Percentiles rank a stretch among this genome's conserved stretches.
Evolutionary conservation across 768 basidiomycete species (phyloP).

Genomic region (Paxillus involutus): DNA sequence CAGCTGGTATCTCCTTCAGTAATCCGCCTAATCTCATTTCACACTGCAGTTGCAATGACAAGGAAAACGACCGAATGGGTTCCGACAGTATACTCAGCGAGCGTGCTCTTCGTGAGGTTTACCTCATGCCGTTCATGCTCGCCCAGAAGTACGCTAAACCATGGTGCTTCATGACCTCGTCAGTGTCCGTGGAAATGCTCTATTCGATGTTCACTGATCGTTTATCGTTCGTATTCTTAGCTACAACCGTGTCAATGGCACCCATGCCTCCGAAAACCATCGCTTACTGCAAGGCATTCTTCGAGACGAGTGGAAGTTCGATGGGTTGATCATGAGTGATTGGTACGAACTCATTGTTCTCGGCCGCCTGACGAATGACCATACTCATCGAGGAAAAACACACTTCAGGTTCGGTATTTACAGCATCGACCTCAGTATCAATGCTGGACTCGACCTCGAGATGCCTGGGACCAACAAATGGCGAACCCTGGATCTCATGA

Average conservation of each 20-base stretch:
- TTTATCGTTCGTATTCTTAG: constrained; percentile 31
- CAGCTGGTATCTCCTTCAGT: background rate
- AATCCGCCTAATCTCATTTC: background rate
- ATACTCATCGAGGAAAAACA: background rate
- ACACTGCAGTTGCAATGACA: constrained; percentile 64
- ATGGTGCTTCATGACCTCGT: constrained; percentile 64
- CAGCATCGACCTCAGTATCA: constrained; percentile 59
- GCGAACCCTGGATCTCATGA: constrained; percentile 68
- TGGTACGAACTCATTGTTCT: constrained; percentile 46
- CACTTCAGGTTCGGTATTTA: constrained; percentile 68
- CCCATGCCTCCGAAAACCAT: constrained; percentile 65
- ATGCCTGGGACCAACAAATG: constrained; percentile 80
- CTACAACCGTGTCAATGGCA: constrained; percentile 76
- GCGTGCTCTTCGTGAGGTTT: constrained; percentile 57
- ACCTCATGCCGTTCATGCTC: constrained; percentile 64
- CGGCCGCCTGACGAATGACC: background rate
- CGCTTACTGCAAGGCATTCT: constrained; percentile 60
- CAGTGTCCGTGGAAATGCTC: constrained; percentile 25
- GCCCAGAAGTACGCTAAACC: constrained; percentile 50
- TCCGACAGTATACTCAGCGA: constrained; percentile 53
- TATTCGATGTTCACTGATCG: background rate
- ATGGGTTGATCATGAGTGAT: constrained; percentile 80
- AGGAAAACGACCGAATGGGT: constrained; percentile 72
- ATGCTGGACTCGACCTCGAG: constrained; percentile 79
- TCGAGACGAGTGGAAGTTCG: constrained; percentile 71